A percentile compares a stretch with the other conserved stretches of the same genome.
Conservation (phyloP, 2,329 filamentous ascomycete genomes). For the Knufia fluminis region DNA sequence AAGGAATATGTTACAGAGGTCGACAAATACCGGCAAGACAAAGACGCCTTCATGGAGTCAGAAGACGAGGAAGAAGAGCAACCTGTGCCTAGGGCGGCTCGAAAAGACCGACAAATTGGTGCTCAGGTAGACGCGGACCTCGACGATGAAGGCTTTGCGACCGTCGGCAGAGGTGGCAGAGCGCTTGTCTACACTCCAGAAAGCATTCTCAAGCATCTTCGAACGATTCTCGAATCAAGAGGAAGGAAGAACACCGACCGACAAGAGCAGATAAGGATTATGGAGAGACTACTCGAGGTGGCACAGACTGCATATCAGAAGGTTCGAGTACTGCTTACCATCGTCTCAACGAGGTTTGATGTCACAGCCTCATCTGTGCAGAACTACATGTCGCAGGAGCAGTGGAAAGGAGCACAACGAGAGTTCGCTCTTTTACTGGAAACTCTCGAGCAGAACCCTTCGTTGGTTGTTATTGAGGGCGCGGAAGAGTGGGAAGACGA, state of each 20-base stretch:
- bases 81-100: slow-evolving; percentile 34
- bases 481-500: slow-evolving; percentile 99
- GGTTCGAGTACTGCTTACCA: slow-evolving; percentile 80
- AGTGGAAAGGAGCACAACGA: slow-evolving; percentile 90
- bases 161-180: slow-evolving; percentile 80
- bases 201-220: slow-evolving; percentile 94
- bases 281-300: slow-evolving; percentile 93
- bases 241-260: slow-evolving; percentile 99
- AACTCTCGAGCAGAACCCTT: slow-evolving; percentile 67
- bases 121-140: slow-evolving; percentile 43
- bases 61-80: slow-evolving; percentile 58
- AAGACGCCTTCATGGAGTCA: slow-evolving; percentile 79
- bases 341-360: slow-evolving; percentile 92
- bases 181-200: slow-evolving; percentile 88
- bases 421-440: slow-evolving; percentile 71
- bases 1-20: slow-evolving; percentile 86
- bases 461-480: slow-evolving; percentile 79
- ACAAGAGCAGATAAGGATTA: slow-evolving; percentile 85
- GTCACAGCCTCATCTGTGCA: slow-evolving; percentile 63
- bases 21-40: slow-evolving; percentile 74
- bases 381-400: slow-evolving; percentile 83
- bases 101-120: slow-evolving; percentile 38
- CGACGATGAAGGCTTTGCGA: slow-evolving; percentile 80
- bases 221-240: slow-evolving; percentile 85
- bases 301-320: slow-evolving; percentile 84